Evolutionary conservation across 1,139 yeast genomes (phyloP).

Genomic region (Blastobotrys persicus): DNA sequence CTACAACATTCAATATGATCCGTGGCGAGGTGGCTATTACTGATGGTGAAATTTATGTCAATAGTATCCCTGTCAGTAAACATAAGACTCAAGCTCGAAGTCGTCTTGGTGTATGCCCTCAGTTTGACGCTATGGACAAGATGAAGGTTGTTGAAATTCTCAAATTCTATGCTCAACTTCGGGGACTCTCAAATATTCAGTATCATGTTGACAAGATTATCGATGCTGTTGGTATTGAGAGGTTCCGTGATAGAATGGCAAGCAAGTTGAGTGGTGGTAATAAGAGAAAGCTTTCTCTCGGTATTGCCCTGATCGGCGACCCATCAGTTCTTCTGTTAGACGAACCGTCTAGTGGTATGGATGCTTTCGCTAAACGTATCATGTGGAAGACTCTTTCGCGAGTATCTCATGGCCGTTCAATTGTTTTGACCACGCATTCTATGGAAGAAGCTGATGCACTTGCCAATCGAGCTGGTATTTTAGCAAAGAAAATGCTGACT

Average conservation of each 20-base stretch:
- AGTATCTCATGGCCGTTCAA: slow-evolving; percentile 36
- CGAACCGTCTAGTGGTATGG: slow-evolving; percentile 92
- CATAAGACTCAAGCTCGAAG: slow-evolving; percentile 35
- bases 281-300: slow-evolving; percentile 95
- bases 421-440: slow-evolving; percentile 40
- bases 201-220: slow-evolving; percentile 74
- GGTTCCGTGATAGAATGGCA: slow-evolving; percentile 36
- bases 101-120: slow-evolving; percentile 40
- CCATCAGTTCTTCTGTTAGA: slow-evolving; percentile 86
- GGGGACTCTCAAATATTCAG: slow-evolving; percentile 67
- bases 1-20: slow-evolving; percentile 70
- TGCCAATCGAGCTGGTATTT: slow-evolving; percentile 39
- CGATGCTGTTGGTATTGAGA: slow-evolving; percentile 37
- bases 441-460: slow-evolving; percentile 43
- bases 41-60: slow-evolving; percentile 34
- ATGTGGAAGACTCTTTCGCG: slow-evolving; percentile 40
- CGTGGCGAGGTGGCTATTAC: slow-evolving; percentile 48
- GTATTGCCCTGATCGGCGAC: slow-evolving; percentile 94
- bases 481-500: slow-evolving; percentile 35
- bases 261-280: slow-evolving; percentile 85
- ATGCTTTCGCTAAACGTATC: slow-evolving; percentile 54
- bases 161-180: slow-evolving; percentile 35
- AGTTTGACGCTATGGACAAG: slow-evolving; percentile 41
- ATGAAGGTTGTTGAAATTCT: slow-evolving; percentile 38
- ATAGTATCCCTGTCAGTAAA: slow-evolving; percentile 31